Evolutionary conservation across 305 asterid species (phyloP), one percentile per base, ranked within the genome.

Genomic region (Caryopteris hybrid): DNA sequence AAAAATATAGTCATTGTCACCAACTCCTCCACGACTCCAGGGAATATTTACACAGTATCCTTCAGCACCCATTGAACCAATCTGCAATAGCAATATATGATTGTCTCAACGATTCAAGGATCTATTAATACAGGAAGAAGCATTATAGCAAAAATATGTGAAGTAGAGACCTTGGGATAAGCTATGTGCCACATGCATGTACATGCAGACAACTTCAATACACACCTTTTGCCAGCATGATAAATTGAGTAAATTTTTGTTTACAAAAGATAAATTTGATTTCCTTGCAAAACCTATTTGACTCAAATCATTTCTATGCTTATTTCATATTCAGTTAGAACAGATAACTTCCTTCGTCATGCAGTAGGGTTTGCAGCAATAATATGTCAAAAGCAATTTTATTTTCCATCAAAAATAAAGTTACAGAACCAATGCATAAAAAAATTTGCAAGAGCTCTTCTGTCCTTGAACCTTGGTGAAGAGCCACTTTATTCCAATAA

Each of bases 1-100:
- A 80, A 86, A 89, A 64, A 91, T 56, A 77, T 94, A 94, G 83
- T 94, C 99, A 74, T 86, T 87, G 83, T 94, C 97, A 17, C 97
- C 96, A 79, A 94, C 96, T 78, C 99, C 99, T 61, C 95, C 95
- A 42, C 90, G 74, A 67, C 90, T 84, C 99, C 99, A 91, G 61
- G 97, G 99, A 77, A 91, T 71, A 83, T 94, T 94, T 50, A 94
- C 95, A 80, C 99, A 91, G 71, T 81, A 91, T 74, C 99, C 99
- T 85, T 91, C 93, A 3, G 97, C 99, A 52, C 90, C 96, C 88
- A 82, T 84, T 38, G 82, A 66, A 76, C 99, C 99, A 79, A 91
- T 90, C 99, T 94, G 85, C 53, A 79, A 74, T 60, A 73, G 76
- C 8, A 67, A 46, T 53, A 66, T 42, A 71, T 36, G 31, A 52